These are phyloP conservation scores for Fusarium sp. DNA, from an alignment of 2,329 filamentous ascomycete genomes.

Conservation along the genomic window DNA sequence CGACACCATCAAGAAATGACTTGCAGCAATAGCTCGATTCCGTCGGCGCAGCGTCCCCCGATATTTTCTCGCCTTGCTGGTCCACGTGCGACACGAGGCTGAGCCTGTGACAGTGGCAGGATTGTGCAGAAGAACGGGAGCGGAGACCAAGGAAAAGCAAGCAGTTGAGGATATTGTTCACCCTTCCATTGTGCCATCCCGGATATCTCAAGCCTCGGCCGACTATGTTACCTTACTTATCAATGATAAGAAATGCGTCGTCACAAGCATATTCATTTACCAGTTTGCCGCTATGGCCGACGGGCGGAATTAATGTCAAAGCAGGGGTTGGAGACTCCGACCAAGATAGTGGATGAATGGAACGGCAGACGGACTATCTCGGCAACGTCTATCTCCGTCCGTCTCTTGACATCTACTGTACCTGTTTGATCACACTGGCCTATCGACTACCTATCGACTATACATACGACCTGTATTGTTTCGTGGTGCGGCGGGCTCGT, in stretches of 20 bases:
- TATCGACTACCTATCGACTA: not conserved
- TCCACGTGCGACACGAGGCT: slow-evolving; percentile 40
- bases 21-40: slow-evolving; percentile 41
- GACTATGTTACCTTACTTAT: not conserved
- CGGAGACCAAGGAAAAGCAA: not conserved
- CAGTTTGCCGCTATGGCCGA: not conserved
- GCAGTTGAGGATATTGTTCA: not conserved
- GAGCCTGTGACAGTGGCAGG: slow-evolving; percentile 34
- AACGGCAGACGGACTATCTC: slow-evolving; percentile 11
- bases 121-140: slow-evolving; percentile 7
- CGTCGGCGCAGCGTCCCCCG: slow-evolving; percentile 17
- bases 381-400: slow-evolving; percentile 10
- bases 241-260: not conserved
- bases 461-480: slow-evolving; percentile 5
- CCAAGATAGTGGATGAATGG: slow-evolving; percentile 2
- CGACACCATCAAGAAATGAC: slow-evolving; percentile 40
- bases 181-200: not conserved
- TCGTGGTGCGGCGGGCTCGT: not conserved
- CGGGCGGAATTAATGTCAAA: slow-evolving; percentile 4
- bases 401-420: not conserved
- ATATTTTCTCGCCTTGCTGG: slow-evolving; percentile 8
- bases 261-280: not conserved
- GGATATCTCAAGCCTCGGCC: slow-evolving; percentile 4
- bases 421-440: not conserved
- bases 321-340: not conserved